Conservation (phyloP, 2,329 filamentous ascomycete species). For the Ceratocystis ficicola region DNA sequence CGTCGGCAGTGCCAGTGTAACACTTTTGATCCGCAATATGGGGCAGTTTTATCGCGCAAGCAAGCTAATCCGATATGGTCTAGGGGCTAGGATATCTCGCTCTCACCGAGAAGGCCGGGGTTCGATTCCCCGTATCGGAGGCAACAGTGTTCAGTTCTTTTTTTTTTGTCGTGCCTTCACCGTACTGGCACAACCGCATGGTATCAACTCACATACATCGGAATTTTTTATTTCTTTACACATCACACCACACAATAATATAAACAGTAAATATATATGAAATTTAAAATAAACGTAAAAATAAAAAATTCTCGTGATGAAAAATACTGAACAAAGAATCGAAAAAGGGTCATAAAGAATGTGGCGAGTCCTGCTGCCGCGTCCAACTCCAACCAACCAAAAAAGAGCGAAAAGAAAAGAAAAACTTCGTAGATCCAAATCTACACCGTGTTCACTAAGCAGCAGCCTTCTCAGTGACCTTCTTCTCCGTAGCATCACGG, state of each 20-base stretch:
- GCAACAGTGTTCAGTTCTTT: too few species aligned
- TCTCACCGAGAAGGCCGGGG: conserved; percentile 24
- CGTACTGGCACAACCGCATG: too few species aligned
- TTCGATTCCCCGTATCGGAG: conserved; percentile 25
- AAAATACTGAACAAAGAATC: background rate
- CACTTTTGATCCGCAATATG: too few species aligned
- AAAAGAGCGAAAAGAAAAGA: background rate
- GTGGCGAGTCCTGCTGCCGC: background rate
- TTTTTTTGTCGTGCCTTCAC: too few species aligned
- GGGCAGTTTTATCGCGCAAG: too few species aligned
- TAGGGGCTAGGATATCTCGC: conserved; percentile 23
- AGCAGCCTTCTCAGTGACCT: conserved; percentile 1
- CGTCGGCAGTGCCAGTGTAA: too few species aligned
- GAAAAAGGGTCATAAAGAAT: conserved; percentile 8
- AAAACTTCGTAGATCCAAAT: background rate
- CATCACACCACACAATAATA: too few species aligned
- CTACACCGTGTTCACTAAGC: background rate
- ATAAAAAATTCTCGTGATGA: background rate
- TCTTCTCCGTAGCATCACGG: conserved; percentile 24
- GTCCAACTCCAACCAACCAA: background rate
- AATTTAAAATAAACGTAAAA: background rate
- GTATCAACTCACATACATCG: too few species aligned
- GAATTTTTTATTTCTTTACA: too few species aligned
- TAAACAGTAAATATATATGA: background rate
- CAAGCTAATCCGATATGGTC: conserved; percentile 21